These are phyloP conservation scores for Excoecaria agallocha DNA, from an alignment of 345 rosid species.

Conservation along the genomic window DNA sequence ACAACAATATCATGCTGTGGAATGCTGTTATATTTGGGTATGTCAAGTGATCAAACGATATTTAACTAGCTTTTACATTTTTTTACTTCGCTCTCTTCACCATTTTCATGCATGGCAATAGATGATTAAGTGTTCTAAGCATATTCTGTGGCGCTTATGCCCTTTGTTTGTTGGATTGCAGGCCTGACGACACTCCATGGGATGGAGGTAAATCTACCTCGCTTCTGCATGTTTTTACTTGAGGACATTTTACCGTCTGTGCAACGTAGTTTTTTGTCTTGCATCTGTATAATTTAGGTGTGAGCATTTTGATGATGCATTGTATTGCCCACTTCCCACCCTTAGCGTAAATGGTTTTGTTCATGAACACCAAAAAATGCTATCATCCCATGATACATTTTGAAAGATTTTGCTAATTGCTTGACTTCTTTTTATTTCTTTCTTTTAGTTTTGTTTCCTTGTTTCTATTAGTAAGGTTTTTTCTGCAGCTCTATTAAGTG, in stretches of 20 bases:
- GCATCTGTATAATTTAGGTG: background rate
- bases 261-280: background rate
- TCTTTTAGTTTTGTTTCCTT: too few relatives aligned
- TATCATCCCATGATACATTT: too few relatives aligned
- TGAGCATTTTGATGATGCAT: background rate
- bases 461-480: background rate
- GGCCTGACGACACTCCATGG: constrained; percentile 82
- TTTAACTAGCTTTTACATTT: background rate
- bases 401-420: background rate
- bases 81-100: constrained; percentile 2
- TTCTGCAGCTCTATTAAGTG: background rate
- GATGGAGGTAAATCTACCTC: constrained; percentile 56
- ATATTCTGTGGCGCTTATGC: background rate
- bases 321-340: background rate
- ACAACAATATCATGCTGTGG: constrained; percentile 33
- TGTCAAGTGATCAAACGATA: background rate
- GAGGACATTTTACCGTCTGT: background rate
- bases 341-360: background rate
- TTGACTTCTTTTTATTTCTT: background rate
- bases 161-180: constrained; percentile 32
- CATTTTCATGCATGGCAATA: background rate
- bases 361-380: background rate
- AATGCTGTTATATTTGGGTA: constrained; percentile 41
- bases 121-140: background rate
- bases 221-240: background rate